A percentile compares a stretch with the other conserved stretches of the same genome.
phyloP scores from a whole-genome alignment of 768 basidiomycete species.

The Multifurca ochricompacta region DNA sequence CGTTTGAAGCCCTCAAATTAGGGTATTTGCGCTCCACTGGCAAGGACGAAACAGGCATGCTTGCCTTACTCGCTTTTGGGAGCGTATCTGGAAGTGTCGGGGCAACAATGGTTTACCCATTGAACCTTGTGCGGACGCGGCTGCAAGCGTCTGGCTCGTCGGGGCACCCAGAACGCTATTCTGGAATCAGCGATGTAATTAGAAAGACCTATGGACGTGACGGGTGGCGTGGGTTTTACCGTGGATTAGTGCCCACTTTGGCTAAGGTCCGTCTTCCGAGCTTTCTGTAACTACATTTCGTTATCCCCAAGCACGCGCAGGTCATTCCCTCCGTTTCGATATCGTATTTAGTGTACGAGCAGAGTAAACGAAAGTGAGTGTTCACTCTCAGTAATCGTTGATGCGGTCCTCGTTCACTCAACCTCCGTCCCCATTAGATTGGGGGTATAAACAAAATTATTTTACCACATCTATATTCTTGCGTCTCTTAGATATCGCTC shows the following conservation, averaged over 20 bases:
- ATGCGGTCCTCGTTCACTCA: no score
- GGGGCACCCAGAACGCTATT: constrained; percentile 88
- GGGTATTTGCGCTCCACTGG: constrained; percentile 82
- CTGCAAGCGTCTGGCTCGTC: constrained; percentile 94
- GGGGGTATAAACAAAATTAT: constrained; percentile 13
- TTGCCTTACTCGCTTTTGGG: constrained; percentile 84
- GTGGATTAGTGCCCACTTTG: constrained; percentile 83
- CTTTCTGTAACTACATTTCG: not conserved
- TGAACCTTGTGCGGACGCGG: constrained; percentile 88
- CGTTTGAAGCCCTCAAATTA: constrained; percentile 92
- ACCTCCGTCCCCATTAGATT: no score
- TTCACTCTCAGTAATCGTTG: no score
- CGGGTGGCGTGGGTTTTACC: constrained; percentile 93
- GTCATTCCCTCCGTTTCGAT: constrained; percentile 96
- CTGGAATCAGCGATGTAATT: constrained; percentile 80
- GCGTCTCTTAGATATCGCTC: not conserved
- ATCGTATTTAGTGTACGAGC: constrained; percentile 91
- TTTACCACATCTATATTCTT: constrained; percentile 6
- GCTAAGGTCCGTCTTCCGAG: constrained; percentile 57
- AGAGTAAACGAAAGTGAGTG: constrained; percentile 68
- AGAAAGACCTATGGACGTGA: constrained; percentile 73
- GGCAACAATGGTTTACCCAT: constrained; percentile 87
- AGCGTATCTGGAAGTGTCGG: constrained; percentile 91
- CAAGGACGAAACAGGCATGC: constrained; percentile 81
- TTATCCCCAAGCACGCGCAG: constrained; percentile 32